Conservation (phyloP, 345 rosid genomes). For the Brassica rapa region DNA sequence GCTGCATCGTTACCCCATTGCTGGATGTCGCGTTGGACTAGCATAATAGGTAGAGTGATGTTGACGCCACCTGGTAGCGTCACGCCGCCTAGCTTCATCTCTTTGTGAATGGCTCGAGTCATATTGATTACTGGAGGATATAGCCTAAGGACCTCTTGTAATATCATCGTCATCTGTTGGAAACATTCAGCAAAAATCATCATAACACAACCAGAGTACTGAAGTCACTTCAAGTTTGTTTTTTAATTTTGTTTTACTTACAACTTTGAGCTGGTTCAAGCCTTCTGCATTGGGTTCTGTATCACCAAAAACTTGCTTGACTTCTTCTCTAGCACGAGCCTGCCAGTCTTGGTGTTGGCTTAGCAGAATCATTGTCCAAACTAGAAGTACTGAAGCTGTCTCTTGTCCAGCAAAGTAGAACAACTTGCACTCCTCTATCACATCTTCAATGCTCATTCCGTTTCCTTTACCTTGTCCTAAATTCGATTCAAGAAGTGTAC, state of each 20-base stretch:
- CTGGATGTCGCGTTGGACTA: slow-evolving; percentile 50
- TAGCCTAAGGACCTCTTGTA: slow-evolving; percentile 35
- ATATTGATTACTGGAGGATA: slow-evolving; percentile 25
- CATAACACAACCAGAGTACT: not conserved
- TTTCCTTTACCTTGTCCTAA: not conserved
- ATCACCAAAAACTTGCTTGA: not conserved
- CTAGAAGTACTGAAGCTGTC: not conserved
- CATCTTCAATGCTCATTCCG: not conserved
- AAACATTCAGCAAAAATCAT: not conserved
- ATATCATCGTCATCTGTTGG: slow-evolving; percentile 37
- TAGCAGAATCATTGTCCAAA: not conserved
- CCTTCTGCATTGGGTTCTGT: not conserved
- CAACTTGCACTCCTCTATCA: not conserved
- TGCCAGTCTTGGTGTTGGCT: not conserved
- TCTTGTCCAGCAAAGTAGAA: not conserved
- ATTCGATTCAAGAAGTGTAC: not conserved
- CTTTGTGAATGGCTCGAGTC: slow-evolving; percentile 31
- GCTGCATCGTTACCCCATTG: slow-evolving; percentile 61
- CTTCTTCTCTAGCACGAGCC: not conserved
- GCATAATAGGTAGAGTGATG: slow-evolving; percentile 29
- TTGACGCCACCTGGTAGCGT: slow-evolving; percentile 40
- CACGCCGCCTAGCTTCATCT: slow-evolving; percentile 47
- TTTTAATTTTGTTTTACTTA: not conserved
- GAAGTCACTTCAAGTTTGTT: not conserved
- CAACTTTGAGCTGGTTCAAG: not conserved